These are phyloP conservation scores for Albatrellus ellisii DNA, from an alignment of 768 basidiomycete species.

Conservation along the genomic window DNA sequence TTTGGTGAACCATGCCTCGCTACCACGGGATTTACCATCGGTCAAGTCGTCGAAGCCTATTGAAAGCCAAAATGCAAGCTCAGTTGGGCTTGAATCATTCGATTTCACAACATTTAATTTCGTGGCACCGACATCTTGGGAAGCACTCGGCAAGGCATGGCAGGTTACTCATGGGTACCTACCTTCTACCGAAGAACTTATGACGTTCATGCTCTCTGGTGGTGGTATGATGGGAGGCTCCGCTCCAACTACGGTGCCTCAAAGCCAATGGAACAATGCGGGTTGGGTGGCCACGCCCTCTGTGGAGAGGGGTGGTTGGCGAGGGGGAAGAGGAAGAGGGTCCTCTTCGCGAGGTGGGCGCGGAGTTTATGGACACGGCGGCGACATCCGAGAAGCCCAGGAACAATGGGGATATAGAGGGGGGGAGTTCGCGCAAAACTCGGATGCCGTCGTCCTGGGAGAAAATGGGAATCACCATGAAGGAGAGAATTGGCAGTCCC, in stretches of 20 bases:
- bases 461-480: conserved; percentile 23
- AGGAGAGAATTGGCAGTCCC: conserved; percentile 9
- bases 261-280: conserved; percentile 2
- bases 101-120: conserved; percentile 63
- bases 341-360: conserved; percentile 20
- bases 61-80: neutral
- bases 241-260: neutral
- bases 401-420: conserved; percentile 21
- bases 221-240: conserved; percentile 14
- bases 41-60: neutral
- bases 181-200: conserved; percentile 65
- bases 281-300: conserved; percentile 6
- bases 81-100: conserved; percentile 46
- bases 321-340: conserved; percentile 28
- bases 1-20: neutral
- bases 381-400: conserved; percentile 31
- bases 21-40: neutral
- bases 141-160: conserved; percentile 72
- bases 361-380: conserved; percentile 27
- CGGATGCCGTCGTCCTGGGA: conserved; percentile 50
- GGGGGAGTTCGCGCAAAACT: conserved; percentile 24
- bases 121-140: conserved; percentile 64
- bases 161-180: conserved; percentile 47
- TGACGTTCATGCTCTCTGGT: conserved; percentile 52
- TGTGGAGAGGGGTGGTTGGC: conserved; percentile 6